phyloP scores from a whole-genome alignment of 192 early-diverging fungal genomes.

The Phycomyces nitens region DNA sequence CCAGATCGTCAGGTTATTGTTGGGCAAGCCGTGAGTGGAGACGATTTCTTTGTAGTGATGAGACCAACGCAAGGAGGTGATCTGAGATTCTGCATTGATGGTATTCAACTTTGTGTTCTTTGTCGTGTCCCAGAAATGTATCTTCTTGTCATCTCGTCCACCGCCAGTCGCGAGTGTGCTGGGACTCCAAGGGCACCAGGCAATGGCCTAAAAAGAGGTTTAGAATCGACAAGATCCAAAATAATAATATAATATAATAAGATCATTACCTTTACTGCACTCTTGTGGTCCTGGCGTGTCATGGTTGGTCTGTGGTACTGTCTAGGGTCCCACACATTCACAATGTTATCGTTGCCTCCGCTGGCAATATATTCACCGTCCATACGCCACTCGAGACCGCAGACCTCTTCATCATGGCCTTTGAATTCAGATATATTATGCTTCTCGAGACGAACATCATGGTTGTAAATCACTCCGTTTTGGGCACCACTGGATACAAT shows the following conservation, averaged over 20 bases:
- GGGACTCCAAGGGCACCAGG: constrained; percentile 93
- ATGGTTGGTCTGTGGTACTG: constrained; percentile 57
- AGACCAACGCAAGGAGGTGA: constrained; percentile 92
- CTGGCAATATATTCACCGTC: constrained; percentile 82
- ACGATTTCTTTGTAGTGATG: constrained; percentile 81
- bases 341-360: constrained; percentile 92
- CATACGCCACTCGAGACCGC: constrained; percentile 83
- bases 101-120: constrained; percentile 57
- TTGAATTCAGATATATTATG: constrained; percentile 73
- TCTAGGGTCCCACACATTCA: constrained; percentile 86
- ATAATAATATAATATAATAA: no score
- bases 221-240: neutral
- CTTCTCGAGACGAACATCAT: constrained; percentile 86
- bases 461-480: constrained; percentile 91
- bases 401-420: constrained; percentile 77
- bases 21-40: constrained; percentile 88
- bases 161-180: constrained; percentile 87
- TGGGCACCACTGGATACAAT: constrained; percentile 80
- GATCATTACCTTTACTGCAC: constrained; percentile 82
- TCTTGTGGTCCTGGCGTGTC: constrained; percentile 71
- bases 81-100: constrained; percentile 82
- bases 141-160: constrained; percentile 83
- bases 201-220: constrained; percentile 64
- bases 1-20: constrained; percentile 86
- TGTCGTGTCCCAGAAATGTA: constrained; percentile 91